Base-by-base conservation (phyloP, 345 rosid species). In the Hibiscus mutabilis region DNA sequence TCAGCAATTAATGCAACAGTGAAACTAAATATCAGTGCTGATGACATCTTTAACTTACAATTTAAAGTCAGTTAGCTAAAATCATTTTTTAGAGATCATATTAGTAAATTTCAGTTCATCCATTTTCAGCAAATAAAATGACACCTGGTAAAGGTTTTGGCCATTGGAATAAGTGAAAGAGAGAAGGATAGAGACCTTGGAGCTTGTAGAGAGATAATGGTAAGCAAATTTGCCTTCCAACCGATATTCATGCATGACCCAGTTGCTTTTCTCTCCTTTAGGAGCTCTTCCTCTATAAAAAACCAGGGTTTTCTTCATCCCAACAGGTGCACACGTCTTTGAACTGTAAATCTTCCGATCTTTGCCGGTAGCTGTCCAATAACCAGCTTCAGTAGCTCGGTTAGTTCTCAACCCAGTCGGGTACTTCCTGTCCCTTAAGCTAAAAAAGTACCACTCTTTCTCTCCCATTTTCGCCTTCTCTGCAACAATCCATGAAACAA, bases 201-300 rank as follows among this genome's bases (percentile, higher is more conserved):
- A 90, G 66, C 85, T 85, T 27, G 88, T 76, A 21, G 98, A 84
- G 64, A 91, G 82, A 79, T 84, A 86, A 69, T 87, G 97, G 75
- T 89, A 93, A 22, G 98, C 87, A 80, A 93, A 86, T 79, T 91
- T 91, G 75, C 98, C 97, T 47, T 91, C 97, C 4, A 93, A 96
- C 44, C 97, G 98, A 79, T 87, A 91, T 83, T 93, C 98, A 72
- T 93, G 98, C 98, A 93, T 91, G 56, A 93, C 97, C 98, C 98
- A 93, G 79, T 87, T 88, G 70, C 92, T 91, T 49, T 93, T 93
- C 56, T 85, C 96, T 5, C 98, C 98, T 75, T 93, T 89, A 2
- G 97, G 98, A 40, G 98, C 98, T 79, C 98, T 85, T 7, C 98
- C 98, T 74, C 89, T 71, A 79, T 93, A 91, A 66, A 93, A 93